Evolutionary conservation across 1,284 basidiomycete genomes (phyloP).

Genomic region (Sphaerobolus stellatus): DNA sequence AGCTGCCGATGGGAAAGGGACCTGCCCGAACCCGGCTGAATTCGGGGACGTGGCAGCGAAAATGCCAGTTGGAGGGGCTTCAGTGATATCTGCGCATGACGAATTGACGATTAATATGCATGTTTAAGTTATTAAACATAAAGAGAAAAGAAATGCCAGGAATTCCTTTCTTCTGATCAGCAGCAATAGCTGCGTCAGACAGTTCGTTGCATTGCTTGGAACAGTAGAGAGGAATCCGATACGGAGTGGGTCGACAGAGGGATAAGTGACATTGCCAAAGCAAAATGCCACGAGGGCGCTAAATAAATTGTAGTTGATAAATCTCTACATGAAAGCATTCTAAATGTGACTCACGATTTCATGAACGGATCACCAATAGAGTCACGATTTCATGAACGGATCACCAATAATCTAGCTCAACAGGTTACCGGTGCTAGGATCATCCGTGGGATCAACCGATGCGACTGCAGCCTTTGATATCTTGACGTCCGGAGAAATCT

Average conservation of each 20-base stretch:
- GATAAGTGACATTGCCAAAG: conserved; percentile 63
- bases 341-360: no score
- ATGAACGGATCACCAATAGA: no score
- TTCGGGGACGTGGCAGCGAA: not conserved
- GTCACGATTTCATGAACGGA: conserved; percentile 10
- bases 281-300: conserved; percentile 58
- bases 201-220: conserved; percentile 46
- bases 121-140: no score
- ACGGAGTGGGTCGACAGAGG: conserved; percentile 59
- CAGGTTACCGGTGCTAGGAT: no score
- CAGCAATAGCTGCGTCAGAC: conserved; percentile 32
- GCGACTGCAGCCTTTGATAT: no score
- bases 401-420: conserved; percentile 6
- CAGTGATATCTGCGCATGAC: not conserved
- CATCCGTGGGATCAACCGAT: no score
- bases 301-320: no score
- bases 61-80: not conserved
- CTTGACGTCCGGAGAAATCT: conserved; percentile 3
- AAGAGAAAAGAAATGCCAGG: no score
- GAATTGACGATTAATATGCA: no score
- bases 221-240: conserved; percentile 70
- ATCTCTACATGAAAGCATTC: no score
- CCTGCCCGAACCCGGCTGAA: not conserved
- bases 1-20: no score
- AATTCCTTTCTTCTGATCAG: conserved; percentile 17